These are phyloP conservation scores for Nelumbo lutea DNA, from an alignment of 164 flowering plant genomes.

Conservation along the genomic window DNA sequence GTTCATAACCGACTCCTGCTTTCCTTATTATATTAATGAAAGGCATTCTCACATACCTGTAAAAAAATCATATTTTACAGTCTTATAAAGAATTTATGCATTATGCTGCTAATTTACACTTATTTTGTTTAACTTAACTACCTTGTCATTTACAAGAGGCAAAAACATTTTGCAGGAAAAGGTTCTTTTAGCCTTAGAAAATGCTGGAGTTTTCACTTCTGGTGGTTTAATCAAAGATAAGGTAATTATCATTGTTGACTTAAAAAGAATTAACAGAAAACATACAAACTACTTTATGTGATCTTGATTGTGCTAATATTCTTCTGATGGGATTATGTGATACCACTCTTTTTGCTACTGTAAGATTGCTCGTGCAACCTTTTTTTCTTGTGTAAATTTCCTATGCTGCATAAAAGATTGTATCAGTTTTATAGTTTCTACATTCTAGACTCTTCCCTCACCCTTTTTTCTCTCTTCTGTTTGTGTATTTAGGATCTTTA, in stretches of 20 bases:
- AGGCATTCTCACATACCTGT: no score
- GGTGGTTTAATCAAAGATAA: slow-evolving; percentile 93
- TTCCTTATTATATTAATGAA: no score
- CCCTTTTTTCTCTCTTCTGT: neutral
- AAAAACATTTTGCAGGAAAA: slow-evolving; percentile 54
- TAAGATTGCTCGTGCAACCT: neutral
- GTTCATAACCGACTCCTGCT: no score
- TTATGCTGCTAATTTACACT: neutral
- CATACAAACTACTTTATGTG: neutral
- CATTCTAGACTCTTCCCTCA: neutral
- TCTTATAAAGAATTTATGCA: neutral
- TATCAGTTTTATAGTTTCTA: neutral
- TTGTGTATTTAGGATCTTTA: neutral
- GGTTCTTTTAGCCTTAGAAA: slow-evolving; percentile 72
- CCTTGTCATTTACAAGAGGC: slow-evolving; percentile 8
- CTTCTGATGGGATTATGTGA: neutral
- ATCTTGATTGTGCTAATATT: neutral
- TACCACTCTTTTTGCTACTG: neutral
- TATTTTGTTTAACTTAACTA: neutral
- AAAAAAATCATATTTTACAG: neutral
- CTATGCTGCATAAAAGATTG: neutral
- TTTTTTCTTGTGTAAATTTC: neutral
- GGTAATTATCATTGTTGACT: slow-evolving; percentile 36
- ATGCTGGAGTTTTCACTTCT: slow-evolving; percentile 86
- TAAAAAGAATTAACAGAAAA: neutral